Conservation (phyloP, 768 basidiomycete species). For the Amanita phalloides region DNA sequence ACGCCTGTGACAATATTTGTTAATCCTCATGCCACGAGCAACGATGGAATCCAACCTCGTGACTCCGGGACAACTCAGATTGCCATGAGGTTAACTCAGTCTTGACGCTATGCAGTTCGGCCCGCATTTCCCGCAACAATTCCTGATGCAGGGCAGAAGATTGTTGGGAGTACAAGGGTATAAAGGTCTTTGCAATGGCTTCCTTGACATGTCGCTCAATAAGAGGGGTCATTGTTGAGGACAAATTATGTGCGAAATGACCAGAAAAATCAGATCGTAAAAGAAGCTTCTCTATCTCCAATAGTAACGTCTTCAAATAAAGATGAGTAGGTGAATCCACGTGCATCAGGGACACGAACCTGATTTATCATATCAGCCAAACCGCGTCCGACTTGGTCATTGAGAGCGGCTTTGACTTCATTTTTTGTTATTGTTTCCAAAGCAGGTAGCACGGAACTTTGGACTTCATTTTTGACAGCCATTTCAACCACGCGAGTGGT, state of each 20-base stretch:
- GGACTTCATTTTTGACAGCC: constrained; percentile 80
- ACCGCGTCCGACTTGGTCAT: constrained; percentile 67
- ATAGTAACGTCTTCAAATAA: constrained; percentile 50
- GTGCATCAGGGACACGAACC: constrained; percentile 29
- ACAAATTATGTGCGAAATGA: constrained; percentile 68
- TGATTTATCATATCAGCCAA: constrained; percentile 64
- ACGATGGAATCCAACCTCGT: constrained; percentile 46
- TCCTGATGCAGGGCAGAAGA: constrained; percentile 75
- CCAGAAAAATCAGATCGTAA: constrained; percentile 65
- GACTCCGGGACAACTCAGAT: constrained; percentile 61
- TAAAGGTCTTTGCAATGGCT: constrained; percentile 56
- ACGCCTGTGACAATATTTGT: constrained; percentile 29
- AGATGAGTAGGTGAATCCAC: constrained; percentile 6
- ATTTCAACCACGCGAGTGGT: constrained; percentile 84
- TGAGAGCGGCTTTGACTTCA: constrained; percentile 71
- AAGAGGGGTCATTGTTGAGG: constrained; percentile 59
- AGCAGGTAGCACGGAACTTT: constrained; percentile 73
- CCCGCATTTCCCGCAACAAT: constrained; percentile 60
- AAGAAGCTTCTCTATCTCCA: constrained; percentile 71
- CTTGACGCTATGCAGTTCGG: constrained; percentile 68
- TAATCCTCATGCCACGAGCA: background rate
- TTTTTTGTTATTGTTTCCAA: constrained; percentile 73
- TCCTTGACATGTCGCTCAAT: constrained; percentile 81
- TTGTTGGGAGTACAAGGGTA: constrained; percentile 69
- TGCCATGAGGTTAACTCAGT: constrained; percentile 78